These are phyloP conservation scores for Crithidia sp. DNA, from an alignment of 208 protist species.

Conservation along the genomic window DNA sequence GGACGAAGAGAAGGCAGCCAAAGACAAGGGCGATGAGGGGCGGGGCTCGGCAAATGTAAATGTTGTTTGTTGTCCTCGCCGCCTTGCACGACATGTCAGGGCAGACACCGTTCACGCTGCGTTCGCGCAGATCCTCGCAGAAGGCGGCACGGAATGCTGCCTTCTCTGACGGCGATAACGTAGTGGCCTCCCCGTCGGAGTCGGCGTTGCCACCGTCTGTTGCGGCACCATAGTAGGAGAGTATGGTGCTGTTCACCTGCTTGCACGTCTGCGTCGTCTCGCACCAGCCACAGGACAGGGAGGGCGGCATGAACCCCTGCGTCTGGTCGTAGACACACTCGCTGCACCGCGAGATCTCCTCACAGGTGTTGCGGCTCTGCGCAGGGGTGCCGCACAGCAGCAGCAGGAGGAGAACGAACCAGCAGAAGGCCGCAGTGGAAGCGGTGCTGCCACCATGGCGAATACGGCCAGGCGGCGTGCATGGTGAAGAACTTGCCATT, in stretches of 20 bases:
- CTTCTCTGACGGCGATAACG: constrained; percentile 17
- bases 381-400: neutral
- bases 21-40: constrained; percentile 44
- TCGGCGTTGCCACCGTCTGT: neutral
- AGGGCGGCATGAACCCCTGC: constrained; percentile 50
- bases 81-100: constrained; percentile 59
- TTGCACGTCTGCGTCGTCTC: constrained; percentile 43
- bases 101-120: constrained; percentile 40
- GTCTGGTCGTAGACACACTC: constrained; percentile 69
- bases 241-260: constrained; percentile 35
- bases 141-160: constrained; percentile 25
- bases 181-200: neutral
- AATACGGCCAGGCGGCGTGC: neutral
- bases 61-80: constrained; percentile 61
- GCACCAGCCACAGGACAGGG: constrained; percentile 59
- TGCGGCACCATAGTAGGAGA: constrained; percentile 19
- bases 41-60: constrained; percentile 64
- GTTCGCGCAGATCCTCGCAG: constrained; percentile 51
- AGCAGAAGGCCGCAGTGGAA: too few relatives aligned
- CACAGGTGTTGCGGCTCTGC: constrained; percentile 38
- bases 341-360: constrained; percentile 38
- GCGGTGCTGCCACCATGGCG: neutral
- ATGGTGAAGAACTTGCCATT: neutral
- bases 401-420: too few relatives aligned
- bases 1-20: constrained; percentile 37